Evolutionary conservation across 2,329 filamentous ascomycete genomes (phyloP).

Genomic region (Beauveria bassiana): DNA sequence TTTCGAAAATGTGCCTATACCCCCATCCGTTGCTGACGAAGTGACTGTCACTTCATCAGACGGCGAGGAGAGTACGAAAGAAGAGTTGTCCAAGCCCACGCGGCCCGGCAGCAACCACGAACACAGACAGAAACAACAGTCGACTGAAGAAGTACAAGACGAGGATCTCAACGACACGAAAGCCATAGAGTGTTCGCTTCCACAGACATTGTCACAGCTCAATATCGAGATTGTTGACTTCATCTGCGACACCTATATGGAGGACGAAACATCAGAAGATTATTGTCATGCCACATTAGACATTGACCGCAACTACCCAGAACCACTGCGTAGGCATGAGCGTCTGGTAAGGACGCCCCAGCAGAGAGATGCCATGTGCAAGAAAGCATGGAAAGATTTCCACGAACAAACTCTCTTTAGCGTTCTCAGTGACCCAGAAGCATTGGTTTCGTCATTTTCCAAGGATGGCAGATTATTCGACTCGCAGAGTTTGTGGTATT

Average conservation of each 20-base stretch:
- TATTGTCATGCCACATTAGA: constrained; percentile 35
- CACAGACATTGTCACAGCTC: constrained; percentile 49
- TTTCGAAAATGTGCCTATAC: constrained; percentile 28
- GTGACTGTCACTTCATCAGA: constrained; percentile 16
- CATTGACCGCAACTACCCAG: constrained; percentile 12
- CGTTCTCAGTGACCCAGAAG: constrained; percentile 50
- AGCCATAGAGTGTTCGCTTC: constrained; percentile 32
- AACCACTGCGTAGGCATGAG: constrained; percentile 9
- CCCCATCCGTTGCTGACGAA: constrained; percentile 17
- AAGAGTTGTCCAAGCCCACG: not conserved
- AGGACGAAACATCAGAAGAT: constrained; percentile 45
- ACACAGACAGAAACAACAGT: not conserved
- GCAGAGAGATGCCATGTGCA: constrained; percentile 11
- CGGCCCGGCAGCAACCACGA: not conserved
- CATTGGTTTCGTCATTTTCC: constrained; percentile 50
- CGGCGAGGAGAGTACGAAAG: constrained; percentile 11
- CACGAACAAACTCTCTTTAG: constrained; percentile 58
- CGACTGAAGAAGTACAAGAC: constrained; percentile 5
- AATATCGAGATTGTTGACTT: constrained; percentile 51
- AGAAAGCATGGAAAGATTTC: constrained; percentile 50
- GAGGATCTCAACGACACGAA: constrained; percentile 18
- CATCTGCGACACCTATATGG: constrained; percentile 51
- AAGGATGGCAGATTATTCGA: constrained; percentile 45
- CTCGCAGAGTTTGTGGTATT: constrained; percentile 56
- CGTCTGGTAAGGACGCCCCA: not conserved